Evolutionary conservation across 805 yeast genomes (phyloP), one percentile per base, ranked within the genome.

Genomic region (Wickerhamiella alocasiicola): DNA sequence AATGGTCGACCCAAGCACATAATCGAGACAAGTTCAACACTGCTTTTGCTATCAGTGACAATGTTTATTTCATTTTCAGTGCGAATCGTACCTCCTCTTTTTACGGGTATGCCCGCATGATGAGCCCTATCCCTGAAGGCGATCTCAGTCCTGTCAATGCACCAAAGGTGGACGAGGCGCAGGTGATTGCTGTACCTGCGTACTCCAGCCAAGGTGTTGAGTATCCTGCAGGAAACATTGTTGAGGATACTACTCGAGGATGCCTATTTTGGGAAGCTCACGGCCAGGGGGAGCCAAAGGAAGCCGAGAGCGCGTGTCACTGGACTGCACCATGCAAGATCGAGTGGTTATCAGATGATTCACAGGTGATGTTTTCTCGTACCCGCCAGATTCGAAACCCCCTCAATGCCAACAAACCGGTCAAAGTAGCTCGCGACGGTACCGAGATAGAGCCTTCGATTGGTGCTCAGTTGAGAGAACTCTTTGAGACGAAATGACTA

Each of bases 391-490:
- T 64, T 21, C 54, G 53, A 16, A 63, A 64, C 47, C 49, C 62
- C 2, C 51, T 56, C 43, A 64, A 64, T 44, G 50, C 52, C 25
- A 55, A 61, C 47, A 55, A 59, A 39, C 64, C 62, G n/a, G 58
- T 64, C 32, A 63, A 63, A 42, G 55, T 64, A 16, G 68, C 68
- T 2, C 53, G 67, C 20, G 68, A 63, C 34, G 68, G 68, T 5
- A 64, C 68, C 1, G 67, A 65, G 45, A 50, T 63, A 24, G 65
- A 61, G 37, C 62, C 65, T 2, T 35, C 30, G 1, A 55, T 60
- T 4, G 68, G 65, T 6, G 35, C 44, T 9, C 41, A 46, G 34
- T 49, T 63, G 29, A 39, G 55, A 29, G 44, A 44, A 3, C 46
- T 63, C 47, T 63, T 63, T 35, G n/a, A n/a, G n/a, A n/a, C n/a